Evolutionary conservation across 2,329 filamentous ascomycete species (phyloP), one percentile per base, ranked within the genome.

Genomic region (Ambrosiella cleistominuta): DNA sequence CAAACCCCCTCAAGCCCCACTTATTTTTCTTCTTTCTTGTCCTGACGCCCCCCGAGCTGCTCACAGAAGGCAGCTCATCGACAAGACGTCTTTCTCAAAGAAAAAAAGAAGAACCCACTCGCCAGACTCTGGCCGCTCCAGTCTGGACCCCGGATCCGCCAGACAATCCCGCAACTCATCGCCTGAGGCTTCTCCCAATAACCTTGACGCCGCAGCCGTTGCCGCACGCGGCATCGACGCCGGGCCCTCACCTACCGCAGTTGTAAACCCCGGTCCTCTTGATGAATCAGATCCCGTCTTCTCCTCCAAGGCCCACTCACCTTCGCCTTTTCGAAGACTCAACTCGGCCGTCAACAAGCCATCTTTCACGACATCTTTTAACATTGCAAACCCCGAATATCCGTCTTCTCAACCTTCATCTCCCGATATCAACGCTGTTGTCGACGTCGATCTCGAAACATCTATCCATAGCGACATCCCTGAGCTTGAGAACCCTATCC

Each of bases 31-130:
- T 62, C 62, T 58, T 38, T 17, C 57, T 54, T 51, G 39, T 53
- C 15, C 54, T 53, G 44, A 55, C 57, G 57, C 63, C 60, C 63
- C 66, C 66, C 70, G 78, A 81, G 78, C 78, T 81, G 78, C 78
- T 52, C 37, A 66, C 65, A 15, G 13, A 50, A 69, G 69, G 80
- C 80, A 82, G 81, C 81, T 83, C 81, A 72, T 75, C 69, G 74
- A 78, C 81, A 84, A 77, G 71, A 84, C 81, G 81, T 83, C 80
- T 80, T 83, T 79, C 74, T 75, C 73, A 77, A 84, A 83, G 80
- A 84, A 83, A 80, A 77, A 80, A 75, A 83, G 80, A 77, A 77
- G 83, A 60, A 62, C 71, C 66, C 75, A 73, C 64, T 72, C 70
- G 67, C 68, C 70, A 60, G 58, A 49, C 55, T 57, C 58, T 56